Evolutionary conservation across 306 rosid species (phyloP), one percentile per base, ranked within the genome.

Genomic region (Geum urbanum): DNA sequence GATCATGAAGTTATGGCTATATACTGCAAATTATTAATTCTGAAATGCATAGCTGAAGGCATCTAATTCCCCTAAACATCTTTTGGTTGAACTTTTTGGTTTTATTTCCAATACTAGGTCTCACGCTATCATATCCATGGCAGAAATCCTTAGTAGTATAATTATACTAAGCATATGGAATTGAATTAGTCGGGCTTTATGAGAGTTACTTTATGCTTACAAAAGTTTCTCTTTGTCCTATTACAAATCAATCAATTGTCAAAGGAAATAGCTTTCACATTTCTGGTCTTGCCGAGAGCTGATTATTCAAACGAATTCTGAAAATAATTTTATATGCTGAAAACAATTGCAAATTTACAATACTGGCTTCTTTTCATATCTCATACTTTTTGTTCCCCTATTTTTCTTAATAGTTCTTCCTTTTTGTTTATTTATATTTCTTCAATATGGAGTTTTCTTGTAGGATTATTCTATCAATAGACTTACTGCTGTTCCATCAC

Each of bases 401-500:
- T 24, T 24, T 24, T 24, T 24, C 27, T 24, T 24, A 24, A 24
- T 24, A 24, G 27, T 22, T 11, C 39, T 4, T 54, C 22, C 15
- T 40, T 41, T 35, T 15, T 35, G 27, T 6, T 48, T 44, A 12
- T 27, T 22, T 43, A 19, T 11, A 45, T 44, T 9, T 12, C 27
- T 24, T 70, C 70, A 68, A 62, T 37, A 32, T 74, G 67, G 67
- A 68, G 57, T 72, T 63, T 80, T 73, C 70, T 69, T 81, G 79
- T 64, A 90, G 98, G 96, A 86, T 32, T 92, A 92, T 84, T 85
- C 62, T 62, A 75, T 88, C 63, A 77, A 43, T 74, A 90, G 95
- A 79, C 84, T 92, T 63, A 85, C 86, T 45, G 85, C 87, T 49
- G 92, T 90, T 79, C 98, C 98, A 76, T 92, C 97, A 12, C 77